These are phyloP conservation scores for Knufia petricola DNA, from an alignment of 2,329 filamentous ascomycete species.

Conservation along the genomic window DNA sequence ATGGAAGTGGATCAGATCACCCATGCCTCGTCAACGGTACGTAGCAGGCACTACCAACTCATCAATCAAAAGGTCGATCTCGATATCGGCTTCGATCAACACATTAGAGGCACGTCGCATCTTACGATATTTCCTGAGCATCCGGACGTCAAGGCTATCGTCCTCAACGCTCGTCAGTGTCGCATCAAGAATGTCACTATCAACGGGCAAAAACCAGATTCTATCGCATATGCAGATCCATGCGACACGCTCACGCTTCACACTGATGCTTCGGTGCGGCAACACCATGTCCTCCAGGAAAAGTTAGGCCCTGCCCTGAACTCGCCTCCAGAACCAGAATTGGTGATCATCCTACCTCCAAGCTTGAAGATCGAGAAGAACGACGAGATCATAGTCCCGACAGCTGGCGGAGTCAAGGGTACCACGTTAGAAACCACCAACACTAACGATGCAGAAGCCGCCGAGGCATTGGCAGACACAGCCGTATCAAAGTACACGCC, in stretches of 20 bases:
- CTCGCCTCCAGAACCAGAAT: slow-evolving; percentile 45
- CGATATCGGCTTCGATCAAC: slow-evolving; percentile 74
- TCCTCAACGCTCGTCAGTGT: slow-evolving; percentile 55
- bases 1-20: slow-evolving; percentile 5
- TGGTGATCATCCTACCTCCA: slow-evolving; percentile 51
- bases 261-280: slow-evolving; percentile 48
- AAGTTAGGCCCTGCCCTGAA: slow-evolving; percentile 46
- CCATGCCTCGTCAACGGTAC: background rate
- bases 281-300: slow-evolving; percentile 66
- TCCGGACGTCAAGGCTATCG: slow-evolving; percentile 45
- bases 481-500: slow-evolving; percentile 45
- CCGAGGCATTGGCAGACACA: slow-evolving; percentile 30
- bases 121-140: slow-evolving; percentile 64
- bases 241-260: slow-evolving; percentile 32
- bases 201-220: slow-evolving; percentile 31
- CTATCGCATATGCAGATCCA: slow-evolving; percentile 32
- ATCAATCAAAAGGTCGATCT: slow-evolving; percentile 80
- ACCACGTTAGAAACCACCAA: slow-evolving; percentile 23
- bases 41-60: slow-evolving; percentile 35
- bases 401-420: slow-evolving; percentile 39
- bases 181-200: slow-evolving; percentile 44
- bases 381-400: slow-evolving; percentile 48
- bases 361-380: slow-evolving; percentile 35
- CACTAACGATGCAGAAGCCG: slow-evolving; percentile 28
- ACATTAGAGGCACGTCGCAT: slow-evolving; percentile 68